Conservation (phyloP, 257 asterid species). For the Solanum ahanhuiri region DNA sequence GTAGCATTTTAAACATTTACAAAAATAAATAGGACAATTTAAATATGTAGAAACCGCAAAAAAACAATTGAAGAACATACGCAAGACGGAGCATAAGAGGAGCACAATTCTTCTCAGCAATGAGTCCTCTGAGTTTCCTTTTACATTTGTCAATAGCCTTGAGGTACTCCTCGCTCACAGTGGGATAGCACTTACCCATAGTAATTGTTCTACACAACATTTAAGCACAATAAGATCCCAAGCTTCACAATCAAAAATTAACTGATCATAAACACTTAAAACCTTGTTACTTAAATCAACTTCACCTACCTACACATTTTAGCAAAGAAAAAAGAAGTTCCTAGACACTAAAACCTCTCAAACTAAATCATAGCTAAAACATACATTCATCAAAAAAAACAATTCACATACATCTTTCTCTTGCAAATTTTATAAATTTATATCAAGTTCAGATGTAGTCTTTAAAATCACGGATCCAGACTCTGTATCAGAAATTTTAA, state of each 20-base stretch:
- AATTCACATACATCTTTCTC: not conserved
- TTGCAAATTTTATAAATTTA: not conserved
- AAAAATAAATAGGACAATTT: not conserved
- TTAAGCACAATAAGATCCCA: not conserved
- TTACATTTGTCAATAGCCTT: constrained; percentile 66
- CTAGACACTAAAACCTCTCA: not conserved
- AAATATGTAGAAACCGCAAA: not conserved
- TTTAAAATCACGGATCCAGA: not conserved
- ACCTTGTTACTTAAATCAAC: not conserved
- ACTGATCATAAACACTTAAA: not conserved
- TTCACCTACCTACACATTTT: not conserved
- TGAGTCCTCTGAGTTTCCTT: constrained; percentile 82
- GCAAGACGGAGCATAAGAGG: constrained; percentile 89
- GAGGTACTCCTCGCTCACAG: constrained; percentile 64
- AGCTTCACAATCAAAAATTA: not conserved
- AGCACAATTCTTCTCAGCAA: constrained; percentile 83
- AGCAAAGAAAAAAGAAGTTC: not conserved
- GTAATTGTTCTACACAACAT: constrained; percentile 8
- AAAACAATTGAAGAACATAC: constrained; percentile 12
- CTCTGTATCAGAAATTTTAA: not conserved
- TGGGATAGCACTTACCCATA: constrained; percentile 76
- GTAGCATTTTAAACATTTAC: not conserved
- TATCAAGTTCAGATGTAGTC: not conserved
- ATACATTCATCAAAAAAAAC: not conserved
- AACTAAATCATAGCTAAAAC: not conserved